Conservation (phyloP, 495 filamentous ascomycete species). For the Trypethelium eluteriae region DNA sequence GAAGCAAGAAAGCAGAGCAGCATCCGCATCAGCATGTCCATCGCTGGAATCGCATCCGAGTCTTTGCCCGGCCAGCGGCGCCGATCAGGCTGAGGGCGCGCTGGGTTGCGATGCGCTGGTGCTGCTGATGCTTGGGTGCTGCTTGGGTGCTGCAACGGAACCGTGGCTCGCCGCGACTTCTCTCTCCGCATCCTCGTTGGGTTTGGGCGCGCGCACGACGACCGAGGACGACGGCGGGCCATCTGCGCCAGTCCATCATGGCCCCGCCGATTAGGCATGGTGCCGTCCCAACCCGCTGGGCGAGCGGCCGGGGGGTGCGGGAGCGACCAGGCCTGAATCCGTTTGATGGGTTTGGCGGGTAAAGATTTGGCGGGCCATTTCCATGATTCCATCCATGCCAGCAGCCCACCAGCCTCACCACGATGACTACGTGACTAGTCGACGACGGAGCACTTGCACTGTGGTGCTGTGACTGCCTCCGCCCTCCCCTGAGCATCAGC, state of each 20-base stretch:
- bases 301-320: neutral
- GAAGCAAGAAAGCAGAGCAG: neutral
- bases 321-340: conserved; percentile 9
- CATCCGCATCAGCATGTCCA: neutral
- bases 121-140: no score
- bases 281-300: neutral
- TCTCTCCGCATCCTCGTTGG: conserved; percentile 9
- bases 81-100: neutral
- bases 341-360: neutral
- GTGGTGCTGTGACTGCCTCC: neutral
- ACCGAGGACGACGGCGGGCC: conserved; percentile 10
- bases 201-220: neutral
- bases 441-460: no score
- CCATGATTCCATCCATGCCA: no score
- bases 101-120: neutral
- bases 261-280: conserved; percentile 5
- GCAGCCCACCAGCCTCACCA: no score
- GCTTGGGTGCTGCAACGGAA: neutral
- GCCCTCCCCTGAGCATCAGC: neutral
- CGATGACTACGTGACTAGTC: no score
- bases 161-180: neutral
- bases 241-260: conserved; percentile 7
- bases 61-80: neutral
- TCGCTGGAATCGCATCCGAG: neutral
- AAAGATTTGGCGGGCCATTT: no score